Base-by-base conservation (phyloP, 2,329 filamentous ascomycete genomes). In the Dothiorella sarmentorum region DNA sequence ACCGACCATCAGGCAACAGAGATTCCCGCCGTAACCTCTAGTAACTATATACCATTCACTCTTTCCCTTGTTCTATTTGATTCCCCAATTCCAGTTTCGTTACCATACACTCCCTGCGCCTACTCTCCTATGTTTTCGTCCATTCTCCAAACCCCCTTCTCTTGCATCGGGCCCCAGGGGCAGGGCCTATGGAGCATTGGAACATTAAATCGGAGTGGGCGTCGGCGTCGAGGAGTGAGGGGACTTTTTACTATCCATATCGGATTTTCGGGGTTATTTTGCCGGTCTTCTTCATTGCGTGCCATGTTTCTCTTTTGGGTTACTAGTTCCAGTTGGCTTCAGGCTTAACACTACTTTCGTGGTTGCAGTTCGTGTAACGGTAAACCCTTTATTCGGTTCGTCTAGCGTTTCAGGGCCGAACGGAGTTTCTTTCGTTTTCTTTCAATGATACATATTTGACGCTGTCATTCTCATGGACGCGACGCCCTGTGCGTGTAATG, bases 11-110 rank as follows among this genome's bases (percentile, higher is more conserved):
- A 53, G 49, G 52, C 37, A 56, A 56, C 52, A 56, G n/a, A 43
- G 17, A 43, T 44, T 44, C 17, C 40, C n/a, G 52, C 52, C 52
- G 27, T 56, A 44, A 40, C 52, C 37, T 56, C 37, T 43, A 56
- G 52, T 53, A 53, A 53, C 49, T 53, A 53, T 53, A 53, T 53
- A 53, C 49, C 49, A 53, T 53, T 53, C 49, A 40, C 49, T 53
- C 49, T 24, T 40, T 55, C 24, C 45, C 24, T 42, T 56, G 18
- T 31, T 27, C n/a, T 42, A 24, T 55, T 56, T 44, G 37, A 43
- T 44, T 44, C 52, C 37, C 52, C 38, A 44, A 20, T 56, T 43
- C 27, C 40, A n/a, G 13, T 33, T 10, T n/a, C n/a, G n/a, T 33
- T 27, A 56, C 31, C 24, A 40, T 56, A 20, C 52, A 44, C 40